phyloP scores from a whole-genome alignment of 192 early-diverging fungal species.

The Mortierella alpina region DNA sequence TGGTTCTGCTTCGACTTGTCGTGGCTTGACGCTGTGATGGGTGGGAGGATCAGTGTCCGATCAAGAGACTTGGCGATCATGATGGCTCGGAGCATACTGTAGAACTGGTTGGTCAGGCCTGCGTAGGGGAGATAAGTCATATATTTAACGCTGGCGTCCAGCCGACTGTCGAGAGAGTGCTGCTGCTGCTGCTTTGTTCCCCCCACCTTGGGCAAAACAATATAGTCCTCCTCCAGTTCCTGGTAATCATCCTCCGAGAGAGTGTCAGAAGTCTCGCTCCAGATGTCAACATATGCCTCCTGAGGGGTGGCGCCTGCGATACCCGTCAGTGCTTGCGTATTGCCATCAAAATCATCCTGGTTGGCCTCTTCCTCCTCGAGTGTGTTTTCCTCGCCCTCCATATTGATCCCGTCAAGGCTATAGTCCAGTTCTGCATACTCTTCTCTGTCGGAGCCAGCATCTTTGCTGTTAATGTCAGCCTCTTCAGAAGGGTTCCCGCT shows the following conservation, averaged over 20 bases:
- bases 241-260: constrained; percentile 33
- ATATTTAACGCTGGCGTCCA: constrained; percentile 18
- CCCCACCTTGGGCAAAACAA: background rate
- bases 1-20: constrained; percentile 18
- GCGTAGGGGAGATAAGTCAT: constrained; percentile 36
- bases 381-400: background rate
- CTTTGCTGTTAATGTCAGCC: background rate
- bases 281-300: constrained; percentile 17
- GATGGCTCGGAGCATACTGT: constrained; percentile 38
- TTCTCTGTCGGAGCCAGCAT: background rate
- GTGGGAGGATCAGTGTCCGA: constrained; percentile 41
- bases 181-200: background rate
- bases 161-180: background rate
- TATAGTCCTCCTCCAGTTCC: constrained; percentile 36
- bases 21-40: constrained; percentile 13
- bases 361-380: background rate
- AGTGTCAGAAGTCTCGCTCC: constrained; percentile 13
- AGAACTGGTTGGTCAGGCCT: constrained; percentile 32
- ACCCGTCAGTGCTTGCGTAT: background rate
- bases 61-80: constrained; percentile 32
- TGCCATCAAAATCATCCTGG: background rate
- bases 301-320: constrained; percentile 10
- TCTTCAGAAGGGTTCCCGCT: background rate
- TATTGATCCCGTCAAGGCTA: background rate
- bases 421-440: background rate